These are phyloP conservation scores for Ogataea ramenticola DNA, from an alignment of 805 yeast species.

Conservation along the genomic window DNA sequence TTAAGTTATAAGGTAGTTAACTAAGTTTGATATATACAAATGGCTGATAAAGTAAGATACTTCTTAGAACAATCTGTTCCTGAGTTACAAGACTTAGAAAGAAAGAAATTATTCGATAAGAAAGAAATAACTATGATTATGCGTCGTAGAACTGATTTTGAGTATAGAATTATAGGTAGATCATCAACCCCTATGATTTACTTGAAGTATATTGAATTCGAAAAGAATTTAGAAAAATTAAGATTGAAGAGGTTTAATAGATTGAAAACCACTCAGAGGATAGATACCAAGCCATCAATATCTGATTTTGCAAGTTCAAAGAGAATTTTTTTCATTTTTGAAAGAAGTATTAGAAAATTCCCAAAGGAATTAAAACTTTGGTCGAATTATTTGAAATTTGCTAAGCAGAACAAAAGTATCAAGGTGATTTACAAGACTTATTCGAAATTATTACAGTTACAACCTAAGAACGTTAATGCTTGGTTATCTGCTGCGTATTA, in stretches of 20 bases:
- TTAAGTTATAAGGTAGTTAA: too few relatives aligned
- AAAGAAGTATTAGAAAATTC: slow-evolving; percentile 72
- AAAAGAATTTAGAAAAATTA: slow-evolving; percentile 67
- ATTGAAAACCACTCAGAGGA: slow-evolving; percentile 44
- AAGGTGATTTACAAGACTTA: slow-evolving; percentile 71
- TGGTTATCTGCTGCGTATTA: slow-evolving; percentile 95
- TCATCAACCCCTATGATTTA: slow-evolving; percentile 76
- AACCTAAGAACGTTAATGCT: slow-evolving; percentile 83
- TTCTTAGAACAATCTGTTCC: slow-evolving; percentile 70
- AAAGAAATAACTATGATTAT: slow-evolving; percentile 78
- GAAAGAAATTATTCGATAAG: slow-evolving; percentile 74
- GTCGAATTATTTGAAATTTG: slow-evolving; percentile 66
- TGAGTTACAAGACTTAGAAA: slow-evolving; percentile 81
- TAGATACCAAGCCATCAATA: slow-evolving; percentile 56
- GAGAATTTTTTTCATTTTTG: slow-evolving; percentile 74
- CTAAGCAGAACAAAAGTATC: slow-evolving; percentile 60
- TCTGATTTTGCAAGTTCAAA: slow-evolving; percentile 86
- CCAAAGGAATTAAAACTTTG: slow-evolving; percentile 75
- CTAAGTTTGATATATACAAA: too few relatives aligned
- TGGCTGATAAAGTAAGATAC: slow-evolving; percentile 41
- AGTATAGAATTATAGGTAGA: slow-evolving; percentile 80
- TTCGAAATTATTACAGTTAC: slow-evolving; percentile 71
- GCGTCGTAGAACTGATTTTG: slow-evolving; percentile 93
- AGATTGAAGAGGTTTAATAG: slow-evolving; percentile 66
- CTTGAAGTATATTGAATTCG: slow-evolving; percentile 72